phyloP scores from a whole-genome alignment of 345 rosid genomes.

The Ailanthus altissimus region DNA sequence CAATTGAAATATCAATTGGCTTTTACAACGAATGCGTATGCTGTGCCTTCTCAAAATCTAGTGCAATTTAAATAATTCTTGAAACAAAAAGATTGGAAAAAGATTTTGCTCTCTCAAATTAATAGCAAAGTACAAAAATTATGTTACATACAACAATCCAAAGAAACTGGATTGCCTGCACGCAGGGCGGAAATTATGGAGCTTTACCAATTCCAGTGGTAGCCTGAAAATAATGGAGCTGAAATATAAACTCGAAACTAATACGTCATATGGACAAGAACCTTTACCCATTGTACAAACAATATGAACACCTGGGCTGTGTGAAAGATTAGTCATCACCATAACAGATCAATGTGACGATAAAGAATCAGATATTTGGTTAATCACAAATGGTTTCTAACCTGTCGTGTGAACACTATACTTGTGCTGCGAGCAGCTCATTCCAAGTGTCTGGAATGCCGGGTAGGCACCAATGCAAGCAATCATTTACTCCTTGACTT shows the following conservation, averaged over 20 bases:
- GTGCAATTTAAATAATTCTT: not conserved
- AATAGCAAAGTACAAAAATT: too few relatives aligned
- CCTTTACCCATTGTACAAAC: not conserved
- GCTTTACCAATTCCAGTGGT: too few relatives aligned
- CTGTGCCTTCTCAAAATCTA: too few relatives aligned
- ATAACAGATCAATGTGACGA: not conserved
- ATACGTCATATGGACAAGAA: too few relatives aligned
- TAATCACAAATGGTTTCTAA: not conserved
- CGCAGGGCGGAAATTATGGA: too few relatives aligned
- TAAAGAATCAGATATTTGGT: not conserved
- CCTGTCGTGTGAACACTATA: conserved; percentile 26
- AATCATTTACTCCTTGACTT: conserved; percentile 54
- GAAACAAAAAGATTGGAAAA: not conserved
- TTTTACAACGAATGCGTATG: too few relatives aligned
- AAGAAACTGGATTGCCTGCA: too few relatives aligned
- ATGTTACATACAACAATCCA: not conserved
- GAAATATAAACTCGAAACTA: too few relatives aligned
- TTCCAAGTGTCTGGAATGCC: conserved; percentile 90
- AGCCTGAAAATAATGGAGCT: too few relatives aligned
- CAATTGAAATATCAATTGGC: too few relatives aligned
- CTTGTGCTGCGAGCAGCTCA: conserved; percentile 60
- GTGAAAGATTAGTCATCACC: not conserved
- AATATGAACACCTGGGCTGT: too few relatives aligned
- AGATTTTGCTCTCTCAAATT: not conserved
- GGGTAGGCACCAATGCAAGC: conserved; percentile 97